A percentile compares a stretch with the other conserved stretches of the same genome.
phyloP scores from a whole-genome alignment of 2,329 filamentous ascomycete genomes.

The Monosporascus sp. region DNA sequence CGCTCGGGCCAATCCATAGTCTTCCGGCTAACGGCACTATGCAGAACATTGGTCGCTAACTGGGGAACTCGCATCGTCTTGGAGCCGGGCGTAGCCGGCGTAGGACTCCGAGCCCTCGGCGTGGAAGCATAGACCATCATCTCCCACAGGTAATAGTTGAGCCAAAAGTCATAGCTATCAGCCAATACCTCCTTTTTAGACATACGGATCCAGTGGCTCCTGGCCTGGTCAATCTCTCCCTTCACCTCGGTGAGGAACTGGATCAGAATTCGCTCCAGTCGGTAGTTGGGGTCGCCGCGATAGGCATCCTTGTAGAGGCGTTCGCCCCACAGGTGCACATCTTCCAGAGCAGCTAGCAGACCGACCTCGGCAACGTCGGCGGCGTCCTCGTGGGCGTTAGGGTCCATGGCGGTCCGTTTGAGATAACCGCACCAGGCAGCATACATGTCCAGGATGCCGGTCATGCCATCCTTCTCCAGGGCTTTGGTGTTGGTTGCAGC shows the following conservation, averaged over 20 bases:
- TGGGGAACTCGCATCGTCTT: constrained; percentile 59
- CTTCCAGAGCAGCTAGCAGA: constrained; percentile 78
- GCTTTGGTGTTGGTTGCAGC: constrained; percentile 81
- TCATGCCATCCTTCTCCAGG: constrained; percentile 79
- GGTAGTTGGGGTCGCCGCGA: constrained; percentile 81
- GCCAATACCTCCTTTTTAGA: constrained; percentile 58
- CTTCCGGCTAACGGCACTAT: constrained; percentile 58
- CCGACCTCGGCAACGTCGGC: constrained; percentile 87
- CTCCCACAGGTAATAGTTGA: constrained; percentile 88
- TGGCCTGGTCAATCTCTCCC: constrained; percentile 69
- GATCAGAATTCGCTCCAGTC: constrained; percentile 86
- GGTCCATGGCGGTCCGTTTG: constrained; percentile 74
- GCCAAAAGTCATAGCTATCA: constrained; percentile 89
- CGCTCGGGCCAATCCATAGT: constrained; percentile 73
- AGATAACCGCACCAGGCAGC: constrained; percentile 93
- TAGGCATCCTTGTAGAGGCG: constrained; percentile 69
- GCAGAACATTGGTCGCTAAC: constrained; percentile 70
- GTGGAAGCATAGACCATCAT: constrained; percentile 58
- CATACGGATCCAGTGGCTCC: constrained; percentile 71
- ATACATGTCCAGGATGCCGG: constrained; percentile 85
- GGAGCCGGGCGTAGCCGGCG: constrained; percentile 35
- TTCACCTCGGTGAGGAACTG: constrained; percentile 86
- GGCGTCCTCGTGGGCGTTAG: constrained; percentile 72
- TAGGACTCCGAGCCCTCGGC: constrained; percentile 48
- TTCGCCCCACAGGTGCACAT: constrained; percentile 74